Conservation (phyloP, 2,329 filamentous ascomycete species). For the Colletotrichum plurivorum region DNA sequence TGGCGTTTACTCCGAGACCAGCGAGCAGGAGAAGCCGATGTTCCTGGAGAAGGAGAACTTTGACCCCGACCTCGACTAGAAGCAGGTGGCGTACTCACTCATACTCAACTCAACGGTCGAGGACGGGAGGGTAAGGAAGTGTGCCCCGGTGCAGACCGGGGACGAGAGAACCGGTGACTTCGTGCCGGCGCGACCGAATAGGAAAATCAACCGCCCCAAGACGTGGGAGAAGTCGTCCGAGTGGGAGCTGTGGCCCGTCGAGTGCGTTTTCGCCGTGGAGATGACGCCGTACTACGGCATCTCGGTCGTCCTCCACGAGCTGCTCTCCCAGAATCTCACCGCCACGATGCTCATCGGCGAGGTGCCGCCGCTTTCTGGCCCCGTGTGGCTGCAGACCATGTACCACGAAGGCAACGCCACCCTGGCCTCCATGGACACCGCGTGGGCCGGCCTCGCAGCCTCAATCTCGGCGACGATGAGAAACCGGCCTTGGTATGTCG, state of each 20-base stretch:
- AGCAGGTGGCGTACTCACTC: background rate
- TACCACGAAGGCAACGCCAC: background rate
- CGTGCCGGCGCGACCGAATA: background rate
- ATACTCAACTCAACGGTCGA: background rate
- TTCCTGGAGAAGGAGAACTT: background rate
- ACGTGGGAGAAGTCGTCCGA: background rate
- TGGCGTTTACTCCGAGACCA: background rate
- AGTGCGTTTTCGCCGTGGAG: background rate
- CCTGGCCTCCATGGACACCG: background rate
- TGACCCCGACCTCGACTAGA: background rate
- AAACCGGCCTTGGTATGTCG: background rate
- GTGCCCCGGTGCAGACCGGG: background rate
- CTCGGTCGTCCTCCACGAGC: background rate
- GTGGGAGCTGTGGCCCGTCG: background rate
- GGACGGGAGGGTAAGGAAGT: background rate
- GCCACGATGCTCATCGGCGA: background rate
- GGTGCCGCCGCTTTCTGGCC: background rate
- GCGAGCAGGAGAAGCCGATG: background rate
- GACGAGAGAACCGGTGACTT: background rate
- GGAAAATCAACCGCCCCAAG: background rate
- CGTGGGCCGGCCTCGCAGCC: background rate
- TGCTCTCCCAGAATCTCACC: background rate
- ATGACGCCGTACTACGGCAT: constrained; percentile 4
- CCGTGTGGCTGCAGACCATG: constrained; percentile 4
- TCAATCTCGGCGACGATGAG: constrained; percentile 3